A percentile compares a stretch with the other conserved stretches of the same genome.
Evolutionary conservation across 129 eudicot species (phyloP).

Genomic region (Sambucus nigra): DNA sequence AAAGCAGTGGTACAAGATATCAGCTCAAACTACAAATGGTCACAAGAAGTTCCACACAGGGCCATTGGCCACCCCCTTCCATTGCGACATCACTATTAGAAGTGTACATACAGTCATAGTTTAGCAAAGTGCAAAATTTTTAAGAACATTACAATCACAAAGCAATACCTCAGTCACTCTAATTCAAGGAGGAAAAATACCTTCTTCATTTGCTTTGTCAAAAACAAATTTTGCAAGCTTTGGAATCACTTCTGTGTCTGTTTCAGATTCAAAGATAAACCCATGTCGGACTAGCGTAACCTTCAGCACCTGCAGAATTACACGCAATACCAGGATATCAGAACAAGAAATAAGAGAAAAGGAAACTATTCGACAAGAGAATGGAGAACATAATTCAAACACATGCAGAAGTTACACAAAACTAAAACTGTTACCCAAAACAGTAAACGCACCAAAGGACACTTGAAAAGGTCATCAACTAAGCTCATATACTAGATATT

Average conservation of each 20-base stretch:
- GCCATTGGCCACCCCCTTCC: too few relatives aligned
- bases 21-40: too few relatives aligned
- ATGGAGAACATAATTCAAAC: background rate
- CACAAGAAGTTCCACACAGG: too few relatives aligned
- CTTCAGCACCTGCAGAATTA: slow-evolving; percentile 63
- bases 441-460: too few relatives aligned
- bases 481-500: background rate
- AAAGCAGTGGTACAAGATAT: too few relatives aligned
- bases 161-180: background rate
- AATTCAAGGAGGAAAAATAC: slow-evolving; percentile 14
- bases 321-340: background rate
- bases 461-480: background rate
- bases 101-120: background rate
- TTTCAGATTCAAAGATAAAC: slow-evolving; percentile 89
- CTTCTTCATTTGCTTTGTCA: slow-evolving; percentile 90
- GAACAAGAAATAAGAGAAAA: too few relatives aligned
- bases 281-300: slow-evolving; percentile 84
- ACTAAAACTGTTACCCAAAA: too few relatives aligned
- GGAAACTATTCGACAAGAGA: background rate
- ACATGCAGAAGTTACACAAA: background rate
- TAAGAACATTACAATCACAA: background rate
- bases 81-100: background rate
- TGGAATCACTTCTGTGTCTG: slow-evolving; percentile 98
- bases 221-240: slow-evolving; percentile 95
- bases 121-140: background rate